Conservation (phyloP, 805 yeast genomes). For the Scheffersomyces stipitis region DNA sequence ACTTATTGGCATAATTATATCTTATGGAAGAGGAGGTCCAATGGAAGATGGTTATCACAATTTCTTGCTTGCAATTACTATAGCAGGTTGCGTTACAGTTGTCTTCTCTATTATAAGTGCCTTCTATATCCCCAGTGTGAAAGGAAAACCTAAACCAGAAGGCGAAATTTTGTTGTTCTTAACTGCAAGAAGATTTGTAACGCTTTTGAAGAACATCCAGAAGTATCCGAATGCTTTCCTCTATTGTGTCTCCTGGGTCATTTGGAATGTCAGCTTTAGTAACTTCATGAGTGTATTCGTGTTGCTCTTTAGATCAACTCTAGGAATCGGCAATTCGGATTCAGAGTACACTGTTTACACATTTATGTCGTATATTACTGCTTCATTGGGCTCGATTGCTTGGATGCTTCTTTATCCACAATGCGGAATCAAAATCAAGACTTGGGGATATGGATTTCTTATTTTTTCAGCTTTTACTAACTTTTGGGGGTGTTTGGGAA, state of each 20-base stretch:
- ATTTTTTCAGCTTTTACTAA: conserved; percentile 30
- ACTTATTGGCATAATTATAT: conserved; percentile 37
- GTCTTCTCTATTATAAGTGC: conserved; percentile 23
- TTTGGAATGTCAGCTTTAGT: conserved; percentile 38
- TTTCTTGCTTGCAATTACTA: conserved; percentile 38
- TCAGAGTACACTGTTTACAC: conserved; percentile 39
- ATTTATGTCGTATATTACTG: conserved; percentile 34
- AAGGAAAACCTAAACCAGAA: conserved; percentile 24
- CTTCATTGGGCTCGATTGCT: conserved; percentile 30
- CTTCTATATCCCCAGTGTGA: conserved; percentile 28
- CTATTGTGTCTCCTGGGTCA: conserved; percentile 40
- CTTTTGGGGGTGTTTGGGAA: conserved; percentile 41
- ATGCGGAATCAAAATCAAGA: conserved; percentile 21
- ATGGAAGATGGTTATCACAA: conserved; percentile 27
- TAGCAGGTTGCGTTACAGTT: conserved; percentile 37
- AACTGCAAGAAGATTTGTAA: conserved; percentile 23
- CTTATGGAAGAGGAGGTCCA: conserved; percentile 25
- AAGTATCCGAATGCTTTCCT: conserved; percentile 34
- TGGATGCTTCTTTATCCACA: conserved; percentile 39
- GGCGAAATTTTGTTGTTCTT: conserved; percentile 23
- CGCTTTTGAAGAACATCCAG: conserved; percentile 21
- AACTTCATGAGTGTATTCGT: conserved; percentile 37
- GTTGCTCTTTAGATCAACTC: conserved; percentile 37
- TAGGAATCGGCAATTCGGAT: conserved; percentile 39
- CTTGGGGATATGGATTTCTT: conserved; percentile 37